phyloP scores from a whole-genome alignment of 2,329 filamentous ascomycete species.

The Phyllosticta citribraziliensis region DNA sequence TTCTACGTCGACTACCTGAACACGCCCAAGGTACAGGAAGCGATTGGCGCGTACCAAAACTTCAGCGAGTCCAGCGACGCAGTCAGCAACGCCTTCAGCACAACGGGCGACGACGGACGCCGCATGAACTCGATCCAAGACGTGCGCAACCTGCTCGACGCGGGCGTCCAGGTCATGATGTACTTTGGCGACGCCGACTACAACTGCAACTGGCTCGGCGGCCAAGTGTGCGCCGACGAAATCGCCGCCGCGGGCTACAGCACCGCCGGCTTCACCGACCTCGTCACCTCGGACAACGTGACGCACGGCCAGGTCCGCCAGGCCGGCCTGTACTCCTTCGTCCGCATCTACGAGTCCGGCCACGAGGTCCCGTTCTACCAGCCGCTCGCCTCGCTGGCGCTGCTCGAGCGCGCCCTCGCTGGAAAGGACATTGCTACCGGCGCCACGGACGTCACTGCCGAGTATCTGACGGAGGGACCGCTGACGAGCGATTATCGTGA shows the following conservation, averaged over 20 bases:
- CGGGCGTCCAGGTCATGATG: slow-evolving; percentile 32
- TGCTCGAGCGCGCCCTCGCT: slow-evolving; percentile 40
- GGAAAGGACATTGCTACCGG: slow-evolving; percentile 45
- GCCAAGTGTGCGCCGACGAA: slow-evolving; percentile 30
- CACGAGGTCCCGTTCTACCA: slow-evolving; percentile 48
- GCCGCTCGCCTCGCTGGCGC: slow-evolving; percentile 38
- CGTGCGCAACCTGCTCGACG: slow-evolving; percentile 28
- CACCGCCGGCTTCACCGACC: slow-evolving; percentile 39
- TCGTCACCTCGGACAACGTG: slow-evolving; percentile 34
- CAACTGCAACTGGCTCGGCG: slow-evolving; percentile 40
- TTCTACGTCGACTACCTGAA: slow-evolving; percentile 52
- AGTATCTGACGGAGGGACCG: slow-evolving; percentile 27
- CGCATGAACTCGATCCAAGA: slow-evolving; percentile 34
- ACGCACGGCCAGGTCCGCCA: slow-evolving; percentile 46
- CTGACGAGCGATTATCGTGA: slow-evolving; percentile 30
- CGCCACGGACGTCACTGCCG: slow-evolving; percentile 15
- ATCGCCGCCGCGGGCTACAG: slow-evolving; percentile 34
- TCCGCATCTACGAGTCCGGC: slow-evolving; percentile 40
- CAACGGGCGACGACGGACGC: slow-evolving; percentile 42
- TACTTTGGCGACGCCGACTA: slow-evolving; percentile 42
- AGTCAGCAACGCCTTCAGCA: slow-evolving; percentile 35
- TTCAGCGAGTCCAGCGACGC: slow-evolving; percentile 40
- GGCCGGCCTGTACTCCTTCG: slow-evolving; percentile 40
- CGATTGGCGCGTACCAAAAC: slow-evolving; percentile 51
- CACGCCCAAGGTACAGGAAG: slow-evolving; percentile 41